Evolutionary conservation across 2,329 filamentous ascomycete genomes (phyloP).

Genomic region (Clarireedia homoeocarpa): DNA sequence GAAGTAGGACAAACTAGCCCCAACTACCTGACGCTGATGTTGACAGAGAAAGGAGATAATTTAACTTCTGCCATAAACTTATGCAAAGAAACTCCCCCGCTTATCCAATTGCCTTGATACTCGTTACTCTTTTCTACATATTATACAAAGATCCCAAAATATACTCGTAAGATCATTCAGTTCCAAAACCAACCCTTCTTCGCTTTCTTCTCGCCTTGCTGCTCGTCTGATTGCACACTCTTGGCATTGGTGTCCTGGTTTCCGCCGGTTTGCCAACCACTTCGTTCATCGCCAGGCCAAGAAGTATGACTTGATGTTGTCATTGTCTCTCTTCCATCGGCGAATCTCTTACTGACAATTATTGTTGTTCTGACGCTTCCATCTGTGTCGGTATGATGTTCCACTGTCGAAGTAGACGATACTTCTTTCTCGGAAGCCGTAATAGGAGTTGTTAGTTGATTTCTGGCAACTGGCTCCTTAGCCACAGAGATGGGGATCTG

Average conservation of each 20-base stretch:
- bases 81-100: too few relatives aligned
- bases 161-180: neutral
- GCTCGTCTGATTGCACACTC: neutral
- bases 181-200: conserved; percentile 16
- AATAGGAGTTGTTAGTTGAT: too few relatives aligned
- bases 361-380: conserved; percentile 14
- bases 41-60: too few relatives aligned
- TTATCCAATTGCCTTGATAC: conserved; percentile 1
- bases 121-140: neutral
- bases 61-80: too few relatives aligned
- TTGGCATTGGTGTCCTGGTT: neutral
- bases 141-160: neutral
- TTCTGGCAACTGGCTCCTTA: too few relatives aligned
- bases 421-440: neutral
- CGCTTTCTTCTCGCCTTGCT: neutral
- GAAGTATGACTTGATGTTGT: conserved; percentile 6
- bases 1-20: too few relatives aligned
- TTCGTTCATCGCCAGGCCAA: neutral
- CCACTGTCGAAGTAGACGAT: conserved; percentile 10
- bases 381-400: conserved; percentile 12
- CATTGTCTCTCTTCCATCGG: conserved; percentile 12
- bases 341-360: conserved; percentile 9
- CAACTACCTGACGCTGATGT: too few relatives aligned
- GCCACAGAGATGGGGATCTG: too few relatives aligned
- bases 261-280: neutral